Base-by-base conservation (phyloP, 257 asterid genomes). In the Penstemon eatonii region DNA sequence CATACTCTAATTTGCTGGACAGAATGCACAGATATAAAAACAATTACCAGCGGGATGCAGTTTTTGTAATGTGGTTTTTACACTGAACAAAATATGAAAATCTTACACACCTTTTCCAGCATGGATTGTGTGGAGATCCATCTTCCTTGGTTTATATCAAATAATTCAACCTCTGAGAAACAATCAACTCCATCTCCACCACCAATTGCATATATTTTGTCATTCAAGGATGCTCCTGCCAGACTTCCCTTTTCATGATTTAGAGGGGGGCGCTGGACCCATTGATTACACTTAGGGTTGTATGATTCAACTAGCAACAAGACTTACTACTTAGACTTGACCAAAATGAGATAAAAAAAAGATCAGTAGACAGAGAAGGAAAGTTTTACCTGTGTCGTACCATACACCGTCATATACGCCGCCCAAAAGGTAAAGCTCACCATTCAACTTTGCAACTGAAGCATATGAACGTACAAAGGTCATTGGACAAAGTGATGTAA, bases 131-230 rank as follows among this genome's bases (percentile, higher is more conserved):
- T 44, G 56, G 37, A 53, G 19, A 84, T 73, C 97, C 97, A 90
- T 67, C 71, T 82, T 51, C 94, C 96, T 53, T 39, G 25, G 69
- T 73, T 69, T 39, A 43, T 9, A 66, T 87, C 87, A 56, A 85
- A 76, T 77, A 84, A 50, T 67, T 90, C 97, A 62, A 90, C 97
- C 65, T 90, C 90, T 1, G 96, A 74, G 66, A 78, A 79, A 65
- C 86, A 81, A 4, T 81, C 83, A 57, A 11, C 79, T 52, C 88
- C 88, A 80, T 81, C 68, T 65, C 87, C 89, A 19, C 97, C 97
- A 39, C 97, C 97, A 64, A 84, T 71, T 13, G 87, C 86, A 66
- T 78, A 86, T 5, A 90, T 56, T 15, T 75, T 86, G 51, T 69
- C 86, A 53, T 60, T 6, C 67, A 86, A 44, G 49, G 89, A 78